Conservation (phyloP, 164 flowering plant species). For the Chimonanthus salicifolius region DNA sequence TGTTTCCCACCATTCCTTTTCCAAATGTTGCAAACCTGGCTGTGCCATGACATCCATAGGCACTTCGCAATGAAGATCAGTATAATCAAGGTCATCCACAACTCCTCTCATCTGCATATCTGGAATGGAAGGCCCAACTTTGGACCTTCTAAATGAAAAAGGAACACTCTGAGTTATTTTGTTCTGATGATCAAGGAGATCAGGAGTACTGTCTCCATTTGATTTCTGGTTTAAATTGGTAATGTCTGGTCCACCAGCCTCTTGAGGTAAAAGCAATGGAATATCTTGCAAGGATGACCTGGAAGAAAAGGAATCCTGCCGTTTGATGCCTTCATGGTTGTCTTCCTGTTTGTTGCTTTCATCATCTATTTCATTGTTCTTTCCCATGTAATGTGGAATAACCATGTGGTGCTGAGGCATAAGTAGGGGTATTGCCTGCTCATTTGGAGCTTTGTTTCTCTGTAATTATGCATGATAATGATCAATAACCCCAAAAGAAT, state of each 20-base stretch:
- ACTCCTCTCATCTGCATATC: constrained; percentile 66
- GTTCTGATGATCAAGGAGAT: constrained; percentile 2
- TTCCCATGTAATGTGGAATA: constrained; percentile 92
- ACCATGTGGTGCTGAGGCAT: constrained; percentile 99
- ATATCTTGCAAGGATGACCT: constrained; percentile 68
- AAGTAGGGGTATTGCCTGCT: constrained; percentile 87
- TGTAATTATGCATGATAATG: constrained; percentile 24
- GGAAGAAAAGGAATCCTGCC: constrained; percentile 64
- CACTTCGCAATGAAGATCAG: constrained; percentile 23
- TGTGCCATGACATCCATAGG: constrained; percentile 26
- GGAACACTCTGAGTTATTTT: constrained; percentile 26
- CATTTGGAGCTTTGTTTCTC: constrained; percentile 98
- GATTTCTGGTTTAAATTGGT: constrained; percentile 30
- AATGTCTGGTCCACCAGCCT: constrained; percentile 44
- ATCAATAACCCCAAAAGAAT: constrained; percentile 1
- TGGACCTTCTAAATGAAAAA: constrained; percentile 57
- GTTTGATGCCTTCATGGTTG: constrained; percentile 25
- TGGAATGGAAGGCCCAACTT: constrained; percentile 36
- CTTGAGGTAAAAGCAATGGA: constrained; percentile 92
- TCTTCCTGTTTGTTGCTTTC: constrained; percentile 33
- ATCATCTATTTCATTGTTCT: constrained; percentile 36
- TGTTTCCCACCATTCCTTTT: constrained; percentile 93
- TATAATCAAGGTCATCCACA: constrained; percentile 53
- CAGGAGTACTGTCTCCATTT: constrained; percentile 31
- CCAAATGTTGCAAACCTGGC: constrained; percentile 22